Percentiles rank a stretch among this genome's conserved stretches.
These are phyloP conservation scores for Coemansia sp. DNA, from an alignment of 192 early-diverging fungal genomes.

Conservation along the genomic window DNA sequence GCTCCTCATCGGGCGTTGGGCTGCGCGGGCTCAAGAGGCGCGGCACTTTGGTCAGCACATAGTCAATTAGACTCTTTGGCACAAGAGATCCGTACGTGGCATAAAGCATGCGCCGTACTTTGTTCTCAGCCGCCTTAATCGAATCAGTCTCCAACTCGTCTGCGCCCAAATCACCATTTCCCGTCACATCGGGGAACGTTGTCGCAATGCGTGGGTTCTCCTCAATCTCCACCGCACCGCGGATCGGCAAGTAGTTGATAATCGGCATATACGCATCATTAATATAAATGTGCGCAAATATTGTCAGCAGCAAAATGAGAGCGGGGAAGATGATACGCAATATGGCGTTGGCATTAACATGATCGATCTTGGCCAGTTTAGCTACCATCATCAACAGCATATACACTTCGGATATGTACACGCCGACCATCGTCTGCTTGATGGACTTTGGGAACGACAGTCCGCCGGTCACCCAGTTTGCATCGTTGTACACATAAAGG, in stretches of 20 bases:
- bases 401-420: constrained; percentile 77
- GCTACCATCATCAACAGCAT: constrained; percentile 73
- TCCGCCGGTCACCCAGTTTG: constrained; percentile 63
- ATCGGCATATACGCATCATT: constrained; percentile 63
- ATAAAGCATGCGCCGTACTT: constrained; percentile 29
- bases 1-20: background rate
- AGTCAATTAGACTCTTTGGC: constrained; percentile 37
- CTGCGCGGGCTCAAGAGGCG: constrained; percentile 17
- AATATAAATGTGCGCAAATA: constrained; percentile 57
- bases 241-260: constrained; percentile 58
- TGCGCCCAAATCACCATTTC: constrained; percentile 14
- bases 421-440: constrained; percentile 65
- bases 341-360: constrained; percentile 47
- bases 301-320: constrained; percentile 57
- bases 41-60: constrained; percentile 41
- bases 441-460: constrained; percentile 66
- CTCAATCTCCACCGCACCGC: constrained; percentile 44
- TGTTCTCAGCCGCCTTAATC: constrained; percentile 16
- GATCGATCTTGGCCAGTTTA: constrained; percentile 31
- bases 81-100: constrained; percentile 44
- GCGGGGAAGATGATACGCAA: constrained; percentile 55
- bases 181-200: constrained; percentile 34
- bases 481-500: constrained; percentile 71
- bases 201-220: constrained; percentile 35
- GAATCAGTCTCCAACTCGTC: constrained; percentile 18